Conservation (phyloP, 306 rosid species). For the Pterocarpus macrocarpus region DNA sequence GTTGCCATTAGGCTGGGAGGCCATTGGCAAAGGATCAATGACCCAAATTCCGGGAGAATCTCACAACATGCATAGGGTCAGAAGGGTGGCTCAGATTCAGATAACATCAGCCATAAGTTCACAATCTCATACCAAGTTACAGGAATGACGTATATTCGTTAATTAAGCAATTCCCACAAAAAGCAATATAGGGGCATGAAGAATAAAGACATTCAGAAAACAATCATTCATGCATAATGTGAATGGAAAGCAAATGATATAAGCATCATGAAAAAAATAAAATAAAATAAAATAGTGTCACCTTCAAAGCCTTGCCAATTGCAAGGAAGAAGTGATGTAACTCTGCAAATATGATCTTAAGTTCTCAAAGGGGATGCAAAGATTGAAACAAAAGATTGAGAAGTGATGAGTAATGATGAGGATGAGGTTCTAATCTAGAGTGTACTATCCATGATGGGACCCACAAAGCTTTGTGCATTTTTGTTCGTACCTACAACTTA, state of each 20-base stretch:
- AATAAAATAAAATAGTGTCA: too few relatives aligned
- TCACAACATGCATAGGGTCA: slow-evolving; percentile 17
- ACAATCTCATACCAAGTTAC: slow-evolving; percentile 15
- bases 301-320: background rate
- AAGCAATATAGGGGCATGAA: background rate
- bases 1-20: background rate
- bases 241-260: background rate
- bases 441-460: background rate
- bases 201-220: background rate
- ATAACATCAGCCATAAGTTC: background rate
- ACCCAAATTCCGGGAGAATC: background rate
- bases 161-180: slow-evolving; percentile 21
- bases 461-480: background rate
- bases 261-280: too few relatives aligned
- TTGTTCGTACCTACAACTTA: background rate
- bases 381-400: background rate
- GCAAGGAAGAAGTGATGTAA: background rate
- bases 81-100: slow-evolving; percentile 15
- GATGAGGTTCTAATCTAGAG: background rate
- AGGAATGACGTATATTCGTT: background rate
- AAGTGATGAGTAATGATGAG: background rate
- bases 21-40: background rate
- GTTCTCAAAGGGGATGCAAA: background rate
- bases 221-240: background rate
- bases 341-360: background rate